Conservation (phyloP, 2,329 filamentous ascomycete genomes). For the Microcera coccophila region DNA sequence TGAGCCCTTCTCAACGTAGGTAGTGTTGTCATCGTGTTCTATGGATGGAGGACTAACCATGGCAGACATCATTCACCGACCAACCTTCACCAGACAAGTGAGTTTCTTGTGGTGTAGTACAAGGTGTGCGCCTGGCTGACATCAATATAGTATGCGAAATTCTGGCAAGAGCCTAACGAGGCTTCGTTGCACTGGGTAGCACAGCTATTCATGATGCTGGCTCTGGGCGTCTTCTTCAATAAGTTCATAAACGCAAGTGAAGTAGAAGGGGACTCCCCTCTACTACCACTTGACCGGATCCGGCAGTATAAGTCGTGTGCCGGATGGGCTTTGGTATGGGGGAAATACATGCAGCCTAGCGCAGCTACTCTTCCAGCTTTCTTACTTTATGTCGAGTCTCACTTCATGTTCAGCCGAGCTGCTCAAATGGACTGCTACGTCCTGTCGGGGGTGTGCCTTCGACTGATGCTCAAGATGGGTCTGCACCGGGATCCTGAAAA, state of each 20-base stretch:
- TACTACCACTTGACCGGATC: conserved; percentile 43
- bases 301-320: conserved; percentile 47
- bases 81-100: conserved; percentile 47
- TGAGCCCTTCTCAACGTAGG: conserved; percentile 50
- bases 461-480: conserved; percentile 57
- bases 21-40: conserved; percentile 1
- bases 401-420: conserved; percentile 49
- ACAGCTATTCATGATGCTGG: conserved; percentile 47
- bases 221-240: conserved; percentile 43
- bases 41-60: conserved; percentile 5
- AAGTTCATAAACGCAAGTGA: conserved; percentile 43
- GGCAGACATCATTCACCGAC: conserved; percentile 50
- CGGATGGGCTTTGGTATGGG: conserved; percentile 48
- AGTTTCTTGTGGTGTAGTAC: conserved; percentile 6
- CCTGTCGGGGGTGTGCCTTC: conserved; percentile 46
- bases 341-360: conserved; percentile 49
- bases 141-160: conserved; percentile 42
- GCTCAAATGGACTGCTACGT: conserved; percentile 54
- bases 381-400: conserved; percentile 49
- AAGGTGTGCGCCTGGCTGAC: conserved; percentile 3
- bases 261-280: conserved; percentile 37
- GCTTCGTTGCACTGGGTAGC: conserved; percentile 47
- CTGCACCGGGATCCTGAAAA: conserved; percentile 54
- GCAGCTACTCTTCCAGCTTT: conserved; percentile 48
- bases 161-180: conserved; percentile 43